phyloP scores from a whole-genome alignment of 108 stramenopile species.

The Skeletonema costatum region DNA sequence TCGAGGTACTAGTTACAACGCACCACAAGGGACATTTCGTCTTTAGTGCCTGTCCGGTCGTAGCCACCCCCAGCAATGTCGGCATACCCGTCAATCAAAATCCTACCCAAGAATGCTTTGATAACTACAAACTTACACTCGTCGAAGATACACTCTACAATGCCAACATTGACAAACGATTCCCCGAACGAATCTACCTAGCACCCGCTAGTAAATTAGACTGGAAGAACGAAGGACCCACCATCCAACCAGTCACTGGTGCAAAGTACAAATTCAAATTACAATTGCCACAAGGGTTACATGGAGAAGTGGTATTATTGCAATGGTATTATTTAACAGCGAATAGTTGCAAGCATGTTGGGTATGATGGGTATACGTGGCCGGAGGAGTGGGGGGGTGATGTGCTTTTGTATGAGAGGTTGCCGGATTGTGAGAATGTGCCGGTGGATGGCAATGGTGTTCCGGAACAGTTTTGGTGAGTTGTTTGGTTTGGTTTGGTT shows the following conservation, averaged over 20 bases:
- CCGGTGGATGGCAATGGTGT: slow-evolving; percentile 40
- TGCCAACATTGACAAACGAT: slow-evolving; percentile 46
- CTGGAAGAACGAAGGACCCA: slow-evolving; percentile 3
- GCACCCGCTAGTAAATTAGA: slow-evolving; percentile 24
- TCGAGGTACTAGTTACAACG: slow-evolving; percentile 49
- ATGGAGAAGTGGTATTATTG: slow-evolving; percentile 58
- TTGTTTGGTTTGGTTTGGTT: neutral
- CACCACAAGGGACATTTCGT: slow-evolving; percentile 65
- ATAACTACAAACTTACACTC: slow-evolving; percentile 38
- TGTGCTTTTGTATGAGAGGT: slow-evolving; percentile 7
- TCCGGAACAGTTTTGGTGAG: slow-evolving; percentile 43
- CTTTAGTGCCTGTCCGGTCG: slow-evolving; percentile 48
- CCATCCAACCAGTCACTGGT: neutral
- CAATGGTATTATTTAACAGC: slow-evolving; percentile 82
- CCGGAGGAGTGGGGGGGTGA: slow-evolving; percentile 28
- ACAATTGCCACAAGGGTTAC: slow-evolving; percentile 46
- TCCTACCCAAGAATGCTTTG: slow-evolving; percentile 60
- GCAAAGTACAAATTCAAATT: slow-evolving; percentile 18
- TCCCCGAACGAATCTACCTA: slow-evolving; percentile 65
- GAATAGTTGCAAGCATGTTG: slow-evolving; percentile 49
- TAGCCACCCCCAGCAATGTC: neutral
- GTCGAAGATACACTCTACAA: slow-evolving; percentile 53
- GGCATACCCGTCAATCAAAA: neutral
- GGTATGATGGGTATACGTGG: slow-evolving; percentile 42
- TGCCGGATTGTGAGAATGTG: slow-evolving; percentile 24